A percentile compares a stretch with the other conserved stretches of the same genome.
phyloP scores from a whole-genome alignment of 106 monocot genomes.

The Dactylorhiza incarnata region DNA sequence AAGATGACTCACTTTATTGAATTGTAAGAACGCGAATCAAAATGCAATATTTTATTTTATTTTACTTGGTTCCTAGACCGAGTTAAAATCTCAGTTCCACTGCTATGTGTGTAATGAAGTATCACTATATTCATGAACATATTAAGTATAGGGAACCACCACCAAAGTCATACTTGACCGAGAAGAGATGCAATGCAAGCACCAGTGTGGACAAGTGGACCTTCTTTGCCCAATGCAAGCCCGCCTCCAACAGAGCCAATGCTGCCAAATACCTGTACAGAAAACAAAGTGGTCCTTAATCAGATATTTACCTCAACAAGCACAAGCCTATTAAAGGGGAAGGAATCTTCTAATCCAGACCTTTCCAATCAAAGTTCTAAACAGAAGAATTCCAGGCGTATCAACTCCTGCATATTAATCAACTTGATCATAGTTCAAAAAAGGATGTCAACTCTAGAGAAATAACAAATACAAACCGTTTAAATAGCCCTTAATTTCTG shows the following conservation, averaged over 20 bases:
- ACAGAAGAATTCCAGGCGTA: constrained; percentile 93
- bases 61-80: too few species aligned
- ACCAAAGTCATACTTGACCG: constrained; percentile 57
- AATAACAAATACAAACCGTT: constrained; percentile 53
- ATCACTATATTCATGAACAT: not conserved
- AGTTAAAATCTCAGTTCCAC: too few species aligned
- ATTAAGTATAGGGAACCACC: constrained; percentile 1
- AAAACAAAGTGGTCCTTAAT: not conserved
- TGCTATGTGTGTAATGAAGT: not conserved
- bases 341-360: constrained; percentile 19
- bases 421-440: not conserved
- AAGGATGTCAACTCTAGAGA: constrained; percentile 1
- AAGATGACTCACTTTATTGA: too few species aligned
- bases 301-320: not conserved
- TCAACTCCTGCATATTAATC: constrained; percentile 68
- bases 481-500: constrained; percentile 97
- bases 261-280: constrained; percentile 82
- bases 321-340: not conserved
- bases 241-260: constrained; percentile 98
- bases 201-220: constrained; percentile 97
- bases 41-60: too few species aligned
- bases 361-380: constrained; percentile 94
- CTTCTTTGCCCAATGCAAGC: constrained; percentile 96
- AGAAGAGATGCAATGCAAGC: constrained; percentile 98
- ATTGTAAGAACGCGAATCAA: too few species aligned